A percentile compares a stretch with the other conserved stretches of the same genome.
Evolutionary conservation across 2,329 filamentous ascomycete species (phyloP).

Genomic region (Calycina marina): DNA sequence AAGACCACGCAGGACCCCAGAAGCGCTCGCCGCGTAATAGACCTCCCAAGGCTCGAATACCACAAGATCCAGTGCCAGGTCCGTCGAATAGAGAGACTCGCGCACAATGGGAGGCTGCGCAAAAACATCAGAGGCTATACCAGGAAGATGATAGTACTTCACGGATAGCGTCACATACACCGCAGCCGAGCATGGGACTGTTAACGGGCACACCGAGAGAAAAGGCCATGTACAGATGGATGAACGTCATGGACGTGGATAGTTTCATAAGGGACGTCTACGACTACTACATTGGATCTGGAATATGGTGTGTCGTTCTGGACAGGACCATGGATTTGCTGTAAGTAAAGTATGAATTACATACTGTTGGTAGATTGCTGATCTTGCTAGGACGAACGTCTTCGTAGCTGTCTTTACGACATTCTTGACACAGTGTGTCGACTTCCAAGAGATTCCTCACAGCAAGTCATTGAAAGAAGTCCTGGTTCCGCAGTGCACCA

Average conservation of each 20-base stretch:
- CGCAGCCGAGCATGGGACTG: constrained; percentile 34
- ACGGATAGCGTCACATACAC: constrained; percentile 24
- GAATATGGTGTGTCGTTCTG: constrained; percentile 54
- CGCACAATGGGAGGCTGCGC: constrained; percentile 39
- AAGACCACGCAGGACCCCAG: constrained; percentile 28
- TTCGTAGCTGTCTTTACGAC: constrained; percentile 56
- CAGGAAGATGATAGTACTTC: constrained; percentile 20
- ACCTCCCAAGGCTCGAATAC: constrained; percentile 8
- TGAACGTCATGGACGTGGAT: constrained; percentile 57
- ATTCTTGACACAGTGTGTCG: constrained; percentile 54
- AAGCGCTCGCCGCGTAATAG: constrained; percentile 12
- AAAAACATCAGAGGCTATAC: constrained; percentile 35
- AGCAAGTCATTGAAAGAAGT: constrained; percentile 35
- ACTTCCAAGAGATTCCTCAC: constrained; percentile 42
- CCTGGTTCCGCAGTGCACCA: constrained; percentile 43
- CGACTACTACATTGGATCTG: constrained; percentile 50
- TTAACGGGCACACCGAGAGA: constrained; percentile 41
- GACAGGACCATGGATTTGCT: constrained; percentile 40
- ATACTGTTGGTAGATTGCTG: constrained; percentile 4
- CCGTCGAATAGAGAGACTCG: constrained; percentile 30
- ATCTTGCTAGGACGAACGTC: constrained; percentile 36
- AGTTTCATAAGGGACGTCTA: constrained; percentile 56
- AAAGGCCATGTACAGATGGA: constrained; percentile 59
- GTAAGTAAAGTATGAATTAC: constrained; percentile 25
- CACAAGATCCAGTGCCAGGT: constrained; percentile 24